These are phyloP conservation scores for Smittium mucronatum DNA, from an alignment of 371 early-diverging fungal genomes.

Conservation along the genomic window DNA sequence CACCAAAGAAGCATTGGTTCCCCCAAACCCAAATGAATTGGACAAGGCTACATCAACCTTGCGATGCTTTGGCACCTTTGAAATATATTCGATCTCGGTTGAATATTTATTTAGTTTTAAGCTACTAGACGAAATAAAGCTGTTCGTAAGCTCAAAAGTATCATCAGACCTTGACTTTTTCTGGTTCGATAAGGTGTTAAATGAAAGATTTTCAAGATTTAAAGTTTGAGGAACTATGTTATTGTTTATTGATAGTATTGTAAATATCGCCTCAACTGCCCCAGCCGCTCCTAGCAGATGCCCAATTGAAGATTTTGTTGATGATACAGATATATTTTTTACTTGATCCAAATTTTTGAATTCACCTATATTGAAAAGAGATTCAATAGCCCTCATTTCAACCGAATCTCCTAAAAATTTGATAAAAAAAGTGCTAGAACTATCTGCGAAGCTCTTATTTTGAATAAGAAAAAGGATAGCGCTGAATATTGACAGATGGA, in stretches of 20 bases:
- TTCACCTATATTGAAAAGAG: slow-evolving; percentile 39
- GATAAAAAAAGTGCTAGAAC: neutral
- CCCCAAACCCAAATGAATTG: slow-evolving; percentile 96
- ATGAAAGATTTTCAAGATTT: slow-evolving; percentile 22
- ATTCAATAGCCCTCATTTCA: slow-evolving; percentile 67
- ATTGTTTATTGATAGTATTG: slow-evolving; percentile 54
- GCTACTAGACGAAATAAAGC: neutral
- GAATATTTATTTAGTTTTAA: neutral
- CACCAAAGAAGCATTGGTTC: slow-evolving; percentile 78
- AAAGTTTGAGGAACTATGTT: slow-evolving; percentile 15
- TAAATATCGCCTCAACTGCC: slow-evolving; percentile 82
- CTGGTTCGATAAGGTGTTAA: neutral
- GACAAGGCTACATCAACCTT: slow-evolving; percentile 57
- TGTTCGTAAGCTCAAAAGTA: neutral
- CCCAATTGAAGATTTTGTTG: slow-evolving; percentile 83
- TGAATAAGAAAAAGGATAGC: neutral
- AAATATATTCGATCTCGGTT: slow-evolving; percentile 38
- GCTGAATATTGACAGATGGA: neutral
- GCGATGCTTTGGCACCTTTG: neutral
- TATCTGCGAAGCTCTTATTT: neutral
- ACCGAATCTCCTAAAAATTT: slow-evolving; percentile 45
- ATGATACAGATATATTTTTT: slow-evolving; percentile 53
- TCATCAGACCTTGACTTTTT: neutral
- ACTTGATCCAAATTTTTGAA: neutral
- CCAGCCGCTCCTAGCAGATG: slow-evolving; percentile 93